Conservation (phyloP, 1,139 yeast genomes). For the Taphrina confusa region DNA sequence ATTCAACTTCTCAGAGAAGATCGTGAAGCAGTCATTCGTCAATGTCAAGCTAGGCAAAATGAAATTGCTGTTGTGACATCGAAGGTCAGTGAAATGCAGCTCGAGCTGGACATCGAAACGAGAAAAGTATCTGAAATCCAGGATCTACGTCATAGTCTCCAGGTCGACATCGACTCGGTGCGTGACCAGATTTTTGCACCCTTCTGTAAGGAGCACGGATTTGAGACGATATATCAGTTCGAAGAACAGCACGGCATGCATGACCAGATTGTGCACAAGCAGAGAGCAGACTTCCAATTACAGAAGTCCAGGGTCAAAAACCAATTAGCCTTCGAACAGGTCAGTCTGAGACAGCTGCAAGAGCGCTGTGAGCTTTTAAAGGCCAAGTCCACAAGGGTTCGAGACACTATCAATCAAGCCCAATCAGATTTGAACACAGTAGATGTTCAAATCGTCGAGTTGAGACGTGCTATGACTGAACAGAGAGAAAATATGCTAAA, state of each 20-base stretch:
- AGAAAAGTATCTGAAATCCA: background rate
- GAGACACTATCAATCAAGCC: background rate
- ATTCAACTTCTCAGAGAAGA: conserved; percentile 58
- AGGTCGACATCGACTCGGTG: conserved; percentile 42
- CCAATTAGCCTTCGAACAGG: conserved; percentile 65
- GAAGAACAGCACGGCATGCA: conserved; percentile 67
- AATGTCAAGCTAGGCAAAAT: conserved; percentile 43
- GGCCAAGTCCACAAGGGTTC: background rate
- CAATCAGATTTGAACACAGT: background rate
- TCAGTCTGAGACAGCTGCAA: conserved; percentile 55
- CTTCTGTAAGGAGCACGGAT: conserved; percentile 58
- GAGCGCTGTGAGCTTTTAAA: conserved; percentile 52
- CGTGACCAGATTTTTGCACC: conserved; percentile 51
- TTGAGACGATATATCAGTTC: conserved; percentile 60
- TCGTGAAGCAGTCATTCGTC: conserved; percentile 42
- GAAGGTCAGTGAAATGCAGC: background rate
- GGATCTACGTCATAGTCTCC: conserved; percentile 33
- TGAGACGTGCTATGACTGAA: background rate
- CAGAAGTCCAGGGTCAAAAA: conserved; percentile 64
- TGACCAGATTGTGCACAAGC: conserved; percentile 62
- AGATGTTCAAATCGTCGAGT: background rate
- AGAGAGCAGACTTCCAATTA: conserved; percentile 61
- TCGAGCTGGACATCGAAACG: background rate
- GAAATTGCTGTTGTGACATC: background rate
- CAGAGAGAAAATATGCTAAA: background rate